Conservation (phyloP, 1,284 basidiomycete genomes). For the Naganishia liquefaciens region DNA sequence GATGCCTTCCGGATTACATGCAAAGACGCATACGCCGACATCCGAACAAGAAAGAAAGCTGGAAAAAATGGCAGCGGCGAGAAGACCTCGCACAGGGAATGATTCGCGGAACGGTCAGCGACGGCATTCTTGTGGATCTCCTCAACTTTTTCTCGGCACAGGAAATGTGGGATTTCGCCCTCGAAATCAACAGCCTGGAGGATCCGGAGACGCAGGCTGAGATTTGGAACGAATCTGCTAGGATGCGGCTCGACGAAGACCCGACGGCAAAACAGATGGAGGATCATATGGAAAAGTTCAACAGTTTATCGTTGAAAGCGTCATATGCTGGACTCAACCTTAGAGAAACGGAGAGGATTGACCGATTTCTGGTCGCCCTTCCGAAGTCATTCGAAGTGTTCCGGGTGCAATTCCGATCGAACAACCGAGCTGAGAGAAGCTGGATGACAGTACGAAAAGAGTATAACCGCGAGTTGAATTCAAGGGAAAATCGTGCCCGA, state of each 20-base stretch:
- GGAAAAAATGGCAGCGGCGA: conserved; percentile 26
- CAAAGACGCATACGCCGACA: not conserved
- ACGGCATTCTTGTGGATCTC: conserved; percentile 20
- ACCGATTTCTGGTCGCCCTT: conserved; percentile 22
- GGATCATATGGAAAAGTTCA: conserved; percentile 23
- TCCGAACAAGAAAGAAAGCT: conserved; percentile 4
- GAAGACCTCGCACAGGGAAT: conserved; percentile 24
- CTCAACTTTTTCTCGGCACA: conserved; percentile 21
- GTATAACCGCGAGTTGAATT: conserved; percentile 5
- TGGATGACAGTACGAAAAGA: not conserved
- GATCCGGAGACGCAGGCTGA: conserved; percentile 16
- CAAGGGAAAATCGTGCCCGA: conserved; percentile 5
- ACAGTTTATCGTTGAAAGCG: conserved; percentile 4
- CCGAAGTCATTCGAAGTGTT: conserved; percentile 13
- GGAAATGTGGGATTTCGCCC: conserved; percentile 27
- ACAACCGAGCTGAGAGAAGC: not conserved
- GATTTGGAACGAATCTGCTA: conserved; percentile 16
- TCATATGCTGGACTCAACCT: not conserved
- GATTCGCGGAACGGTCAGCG: conserved; percentile 17
- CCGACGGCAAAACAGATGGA: conserved; percentile 22
- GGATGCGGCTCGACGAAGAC: conserved; percentile 17
- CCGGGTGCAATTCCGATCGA: conserved; percentile 7
- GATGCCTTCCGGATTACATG: not conserved
- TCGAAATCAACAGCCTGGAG: conserved; percentile 6
- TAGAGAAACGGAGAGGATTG: conserved; percentile 14